These are phyloP conservation scores for Alternaria viburni DNA, from an alignment of 2,329 filamentous ascomycete species.

Conservation along the genomic window DNA sequence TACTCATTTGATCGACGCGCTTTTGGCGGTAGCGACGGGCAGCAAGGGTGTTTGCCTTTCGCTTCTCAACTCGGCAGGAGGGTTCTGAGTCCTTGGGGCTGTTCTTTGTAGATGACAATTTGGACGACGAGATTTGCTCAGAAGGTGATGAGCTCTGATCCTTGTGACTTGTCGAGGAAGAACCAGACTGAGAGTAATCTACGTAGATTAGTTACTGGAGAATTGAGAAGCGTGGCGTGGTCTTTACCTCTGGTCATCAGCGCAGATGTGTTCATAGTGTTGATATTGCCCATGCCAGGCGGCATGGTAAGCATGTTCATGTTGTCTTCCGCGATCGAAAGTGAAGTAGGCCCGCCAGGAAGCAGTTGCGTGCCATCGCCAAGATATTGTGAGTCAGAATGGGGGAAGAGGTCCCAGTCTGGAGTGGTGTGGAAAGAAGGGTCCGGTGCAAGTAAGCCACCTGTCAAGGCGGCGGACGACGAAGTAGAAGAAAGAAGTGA, in stretches of 20 bases:
- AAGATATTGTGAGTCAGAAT: conserved; percentile 29
- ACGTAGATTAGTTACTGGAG: conserved; percentile 16
- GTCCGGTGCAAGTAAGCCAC: conserved; percentile 21
- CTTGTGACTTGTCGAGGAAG: conserved; percentile 33
- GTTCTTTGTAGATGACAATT: conserved; percentile 31
- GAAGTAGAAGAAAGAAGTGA: conserved; percentile 31
- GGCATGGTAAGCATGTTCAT: conserved; percentile 28
- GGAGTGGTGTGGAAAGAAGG: conserved; percentile 27
- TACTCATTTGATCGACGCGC: conserved; percentile 68
- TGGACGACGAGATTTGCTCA: conserved; percentile 29
- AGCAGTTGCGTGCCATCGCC: conserved; percentile 27
- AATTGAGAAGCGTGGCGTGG: neutral
- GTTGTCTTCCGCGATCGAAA: conserved; percentile 17
- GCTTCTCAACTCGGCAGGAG: conserved; percentile 56
- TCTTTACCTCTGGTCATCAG: conserved; percentile 36
- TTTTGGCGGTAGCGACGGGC: conserved; percentile 75
- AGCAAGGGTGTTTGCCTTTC: conserved; percentile 73
- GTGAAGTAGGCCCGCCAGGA: conserved; percentile 18
- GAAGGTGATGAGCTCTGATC: conserved; percentile 34
- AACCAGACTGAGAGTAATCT: conserved; percentile 37
- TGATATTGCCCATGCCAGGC: conserved; percentile 15
- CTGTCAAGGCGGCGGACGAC: conserved; percentile 27
- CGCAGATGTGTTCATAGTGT: conserved; percentile 26
- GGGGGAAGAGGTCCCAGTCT: conserved; percentile 34
- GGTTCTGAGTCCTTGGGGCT: conserved; percentile 27